Base-by-base conservation (phyloP, 129 eudicot genomes). In the Tagetes patula region DNA sequence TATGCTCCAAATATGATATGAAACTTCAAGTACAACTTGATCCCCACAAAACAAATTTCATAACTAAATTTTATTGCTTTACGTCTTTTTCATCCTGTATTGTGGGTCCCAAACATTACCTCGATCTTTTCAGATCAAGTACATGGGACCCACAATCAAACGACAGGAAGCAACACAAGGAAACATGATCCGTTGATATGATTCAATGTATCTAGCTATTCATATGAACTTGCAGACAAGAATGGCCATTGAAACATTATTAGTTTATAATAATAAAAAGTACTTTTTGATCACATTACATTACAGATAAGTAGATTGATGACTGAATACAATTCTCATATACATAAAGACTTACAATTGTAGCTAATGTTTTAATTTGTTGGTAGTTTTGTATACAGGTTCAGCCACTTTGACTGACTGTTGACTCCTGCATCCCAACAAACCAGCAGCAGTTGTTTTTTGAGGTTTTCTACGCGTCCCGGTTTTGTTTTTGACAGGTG, bases 381-480 rank as follows among this genome's bases (percentile, higher is more conserved):
- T 42, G 63, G 62, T 52, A 13, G 71, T 20, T 64, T 46, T 79
- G 33, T 41, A 47, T 11, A 82, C 71, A 69, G 79, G 61, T 67
- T 85, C 79, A 52, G 77, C 79, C 66, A 85, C 84, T 61, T 77
- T 78, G 55, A 85, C 84, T 5, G 89, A 75, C 79, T 81, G 67
- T 38, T 71, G 75, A 67, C 70, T 75, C 77, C 48, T 75, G 84
- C 86, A 85, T 56, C 84, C 86, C 84, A 85, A 75, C 69, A 82
- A 67, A 42, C 81, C 70, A 36, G 64, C 81, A n/a, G 56, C 38
- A 30, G 77, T 65, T 30, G 34, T 14, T 56, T 81, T 83, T 50
- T 74, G 59, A 30, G 37, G 59, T 49, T 56, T 79, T 72, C 39
- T 68, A 52, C n/a, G 46, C 8, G 27, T 55, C 43, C 38, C 45